Evolutionary conservation across 768 basidiomycete species (phyloP), one percentile per base, ranked within the genome.

Genomic region (Boletus reticulatus): DNA sequence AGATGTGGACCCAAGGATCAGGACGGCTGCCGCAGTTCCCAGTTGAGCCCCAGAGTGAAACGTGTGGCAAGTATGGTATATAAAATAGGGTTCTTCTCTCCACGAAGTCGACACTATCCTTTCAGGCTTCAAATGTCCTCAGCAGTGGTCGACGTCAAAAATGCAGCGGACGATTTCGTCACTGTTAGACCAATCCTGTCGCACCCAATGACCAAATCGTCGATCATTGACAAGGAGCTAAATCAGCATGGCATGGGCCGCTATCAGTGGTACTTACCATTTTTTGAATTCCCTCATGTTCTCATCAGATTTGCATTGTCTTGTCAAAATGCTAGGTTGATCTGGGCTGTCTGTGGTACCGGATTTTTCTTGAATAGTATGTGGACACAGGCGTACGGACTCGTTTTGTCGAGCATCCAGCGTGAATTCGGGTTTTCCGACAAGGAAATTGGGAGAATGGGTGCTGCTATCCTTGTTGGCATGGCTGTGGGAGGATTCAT

Each of bases 391-490:
- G 52, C 49, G 0, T 27, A 51, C 4, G 24, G 14, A 20, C 39
- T 62, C 2, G 37, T 27, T 4, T 37, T 9, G 45, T 11, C 57
- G 4, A 52, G 22, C 43, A 43, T 62, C 6, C 60, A 62, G 44
- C 60, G 27, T 13, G 61, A 62, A 53, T 31, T 62, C 24, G 61
- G 60, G 20, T 62, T 53, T 37, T 55, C 61, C 5, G 60, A 62
- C 56, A 62, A 62, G 19, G 50, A 58, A 29, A 53, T 43, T 16
- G 62, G 60, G 32, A 56, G 53, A 2, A 27, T 62, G 17, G 6
- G 20, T 1, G 17, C 43, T 31, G 44, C 54, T 0, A 53, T 56
- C 9, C 6, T 10, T 7, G 37, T 52, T 13, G 62, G 62, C 4
- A 9, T 59, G 4, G 20, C 54, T 6, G 32, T 16, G 1, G 62